A percentile compares a stretch with the other conserved stretches of the same genome.
These are phyloP conservation scores for Floccularia luteovirens DNA, from an alignment of 768 basidiomycete species.

Conservation along the genomic window DNA sequence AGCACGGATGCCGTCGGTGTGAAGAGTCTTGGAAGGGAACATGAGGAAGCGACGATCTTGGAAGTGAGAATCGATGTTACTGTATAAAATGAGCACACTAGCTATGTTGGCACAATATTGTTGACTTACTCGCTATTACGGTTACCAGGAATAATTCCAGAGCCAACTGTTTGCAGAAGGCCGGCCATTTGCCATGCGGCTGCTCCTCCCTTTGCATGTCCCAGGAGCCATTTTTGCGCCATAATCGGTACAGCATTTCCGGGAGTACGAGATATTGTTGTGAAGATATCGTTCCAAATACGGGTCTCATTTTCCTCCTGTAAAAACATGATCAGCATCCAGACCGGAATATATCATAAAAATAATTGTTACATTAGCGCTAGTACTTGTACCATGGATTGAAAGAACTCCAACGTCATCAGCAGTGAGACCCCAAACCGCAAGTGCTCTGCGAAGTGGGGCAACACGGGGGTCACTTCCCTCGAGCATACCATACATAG, in stretches of 20 bases:
- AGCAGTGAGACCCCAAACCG: slow-evolving; percentile 91
- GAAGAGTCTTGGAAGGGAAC: slow-evolving; percentile 96
- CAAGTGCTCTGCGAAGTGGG: slow-evolving; percentile 91
- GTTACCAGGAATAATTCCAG: slow-evolving; percentile 91
- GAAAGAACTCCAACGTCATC: slow-evolving; percentile 91
- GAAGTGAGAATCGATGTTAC: slow-evolving; percentile 92
- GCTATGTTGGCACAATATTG: background rate
- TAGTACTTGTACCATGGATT: slow-evolving; percentile 85
- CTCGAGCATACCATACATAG: slow-evolving; percentile 92
- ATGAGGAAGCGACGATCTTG: slow-evolving; percentile 84
- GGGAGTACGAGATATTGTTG: slow-evolving; percentile 78
- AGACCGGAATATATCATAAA: slow-evolving; percentile 2
- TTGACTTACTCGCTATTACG: slow-evolving; percentile 86
- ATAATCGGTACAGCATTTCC: slow-evolving; percentile 98
- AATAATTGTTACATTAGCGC: slow-evolving; percentile 49
- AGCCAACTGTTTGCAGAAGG: slow-evolving; percentile 75
- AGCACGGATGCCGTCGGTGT: slow-evolving; percentile 87
- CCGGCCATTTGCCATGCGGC: slow-evolving; percentile 97
- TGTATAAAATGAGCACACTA: slow-evolving; percentile 18
- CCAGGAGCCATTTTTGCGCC: slow-evolving; percentile 95
- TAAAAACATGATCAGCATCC: slow-evolving; percentile 6
- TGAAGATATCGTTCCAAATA: slow-evolving; percentile 95
- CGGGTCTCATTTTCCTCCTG: slow-evolving; percentile 96
- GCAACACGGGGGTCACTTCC: slow-evolving; percentile 80
- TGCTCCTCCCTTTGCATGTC: slow-evolving; percentile 98